phyloP scores from a whole-genome alignment of 331 rosid species.

The Arachis monticola region DNA sequence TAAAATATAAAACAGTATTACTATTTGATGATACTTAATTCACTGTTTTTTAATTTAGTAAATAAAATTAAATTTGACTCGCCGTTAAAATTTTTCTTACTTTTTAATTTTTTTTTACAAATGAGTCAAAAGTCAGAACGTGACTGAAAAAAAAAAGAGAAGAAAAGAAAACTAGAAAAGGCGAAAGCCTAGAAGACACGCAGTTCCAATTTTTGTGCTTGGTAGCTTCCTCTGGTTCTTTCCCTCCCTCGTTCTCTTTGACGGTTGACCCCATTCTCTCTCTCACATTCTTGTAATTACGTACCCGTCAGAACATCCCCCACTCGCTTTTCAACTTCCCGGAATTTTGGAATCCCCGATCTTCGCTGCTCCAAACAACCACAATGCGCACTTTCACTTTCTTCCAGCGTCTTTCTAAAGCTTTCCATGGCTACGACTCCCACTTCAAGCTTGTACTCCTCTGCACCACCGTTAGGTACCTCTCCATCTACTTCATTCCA shows the following conservation, averaged over 20 bases:
- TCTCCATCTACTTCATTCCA: neutral
- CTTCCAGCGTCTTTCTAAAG: conserved; percentile 54
- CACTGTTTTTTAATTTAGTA: too few relatives aligned
- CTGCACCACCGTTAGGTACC: conserved; percentile 82
- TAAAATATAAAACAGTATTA: too few relatives aligned
- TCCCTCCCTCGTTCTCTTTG: conserved; percentile 24
- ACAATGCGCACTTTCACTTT: conserved; percentile 56
- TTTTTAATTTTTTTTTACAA: too few relatives aligned
- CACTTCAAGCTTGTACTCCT: conserved; percentile 64
- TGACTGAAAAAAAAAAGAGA: neutral
- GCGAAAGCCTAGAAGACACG: conserved; percentile 27
- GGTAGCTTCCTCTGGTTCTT: neutral
- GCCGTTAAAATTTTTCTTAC: too few relatives aligned
- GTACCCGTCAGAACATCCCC: neutral
- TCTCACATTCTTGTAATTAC: neutral
- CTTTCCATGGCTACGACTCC: conserved; percentile 56
- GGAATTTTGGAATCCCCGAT: conserved; percentile 30
- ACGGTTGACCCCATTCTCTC: conserved; percentile 1
- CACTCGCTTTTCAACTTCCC: neutral
- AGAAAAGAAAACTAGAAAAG: too few relatives aligned
- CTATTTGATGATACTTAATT: too few relatives aligned
- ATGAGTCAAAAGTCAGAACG: neutral
- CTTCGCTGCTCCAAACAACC: neutral
- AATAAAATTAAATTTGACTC: too few relatives aligned
- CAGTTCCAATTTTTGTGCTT: neutral